phyloP scores from a whole-genome alignment of 1,284 basidiomycete species.

The Ganoderma multipileum region DNA sequence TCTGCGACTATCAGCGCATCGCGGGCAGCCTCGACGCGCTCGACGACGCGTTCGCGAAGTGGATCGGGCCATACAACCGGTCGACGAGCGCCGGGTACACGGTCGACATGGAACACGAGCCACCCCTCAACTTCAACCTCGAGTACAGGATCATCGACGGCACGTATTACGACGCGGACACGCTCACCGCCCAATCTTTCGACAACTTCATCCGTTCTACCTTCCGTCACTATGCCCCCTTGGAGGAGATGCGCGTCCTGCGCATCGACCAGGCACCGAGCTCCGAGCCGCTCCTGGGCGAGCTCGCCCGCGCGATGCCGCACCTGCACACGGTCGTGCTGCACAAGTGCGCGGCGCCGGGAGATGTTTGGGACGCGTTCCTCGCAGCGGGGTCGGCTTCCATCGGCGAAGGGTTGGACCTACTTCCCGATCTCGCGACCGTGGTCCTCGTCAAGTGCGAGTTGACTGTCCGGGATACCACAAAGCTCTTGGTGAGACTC shows the following conservation, averaged over 20 bases:
- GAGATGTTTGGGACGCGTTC: not conserved
- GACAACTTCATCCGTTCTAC: not conserved
- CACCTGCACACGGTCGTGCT: constrained; percentile 1
- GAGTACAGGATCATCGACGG: not conserved
- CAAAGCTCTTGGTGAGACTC: not conserved
- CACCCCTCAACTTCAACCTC: not conserved
- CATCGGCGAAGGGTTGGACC: not conserved
- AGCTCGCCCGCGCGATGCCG: not conserved
- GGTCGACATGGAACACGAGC: not conserved
- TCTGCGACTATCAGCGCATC: constrained; percentile 1
- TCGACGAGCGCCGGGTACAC: not conserved
- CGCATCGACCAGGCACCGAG: constrained; percentile 1
- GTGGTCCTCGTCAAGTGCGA: not conserved
- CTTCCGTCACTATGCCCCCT: not conserved
- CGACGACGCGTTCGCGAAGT: not conserved
- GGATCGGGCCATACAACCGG: constrained; percentile 1
- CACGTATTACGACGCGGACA: not conserved
- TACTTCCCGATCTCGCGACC: constrained; percentile 5
- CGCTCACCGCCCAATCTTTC: not conserved
- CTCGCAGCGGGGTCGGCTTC: not conserved
- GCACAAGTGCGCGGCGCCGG: not conserved
- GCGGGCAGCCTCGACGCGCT: constrained; percentile 3
- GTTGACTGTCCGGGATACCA: not conserved
- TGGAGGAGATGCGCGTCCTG: not conserved
- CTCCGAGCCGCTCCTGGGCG: not conserved